Percentiles rank a stretch among this genome's conserved stretches.
phyloP scores from a whole-genome alignment of 2,329 filamentous ascomycete genomes.

The Cylindrodendrum hubeiense region DNA sequence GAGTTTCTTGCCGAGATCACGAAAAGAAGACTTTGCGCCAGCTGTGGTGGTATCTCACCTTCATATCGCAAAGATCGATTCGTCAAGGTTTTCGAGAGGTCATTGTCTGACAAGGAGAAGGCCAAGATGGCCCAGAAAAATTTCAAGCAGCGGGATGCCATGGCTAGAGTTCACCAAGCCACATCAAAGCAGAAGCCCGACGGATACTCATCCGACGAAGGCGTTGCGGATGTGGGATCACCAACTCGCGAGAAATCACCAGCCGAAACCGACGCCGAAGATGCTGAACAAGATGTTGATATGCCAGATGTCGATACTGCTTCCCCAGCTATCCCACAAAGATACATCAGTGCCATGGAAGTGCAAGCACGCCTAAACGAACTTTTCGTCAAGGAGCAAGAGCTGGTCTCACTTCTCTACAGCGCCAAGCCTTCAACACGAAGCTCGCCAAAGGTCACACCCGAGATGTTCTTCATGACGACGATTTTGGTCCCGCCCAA shows the following conservation, averaged over 20 bases:
- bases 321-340: slow-evolving; percentile 59
- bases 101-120: slow-evolving; percentile 79
- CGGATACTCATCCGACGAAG: slow-evolving; percentile 72
- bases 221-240: slow-evolving; percentile 73
- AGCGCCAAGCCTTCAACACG: slow-evolving; percentile 75
- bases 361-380: slow-evolving; percentile 82
- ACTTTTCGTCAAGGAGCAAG: slow-evolving; percentile 88
- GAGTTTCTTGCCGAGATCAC: slow-evolving; percentile 83
- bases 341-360: slow-evolving; percentile 86
- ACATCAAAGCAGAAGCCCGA: slow-evolving; percentile 56
- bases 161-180: slow-evolving; percentile 59
- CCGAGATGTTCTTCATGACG: slow-evolving; percentile 95
- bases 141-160: slow-evolving; percentile 77
- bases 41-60: slow-evolving; percentile 79
- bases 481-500: slow-evolving; percentile 92
- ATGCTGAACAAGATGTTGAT: slow-evolving; percentile 56
- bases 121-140: slow-evolving; percentile 79
- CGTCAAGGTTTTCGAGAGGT: slow-evolving; percentile 93
- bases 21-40: slow-evolving; percentile 76
- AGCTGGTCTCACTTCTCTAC: slow-evolving; percentile 88
- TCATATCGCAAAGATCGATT: slow-evolving; percentile 89
- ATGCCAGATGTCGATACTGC: slow-evolving; percentile 49
- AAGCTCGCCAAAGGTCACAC: slow-evolving; percentile 68
- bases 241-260: slow-evolving; percentile 52
- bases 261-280: slow-evolving; percentile 61